Evolutionary conservation across 2,329 filamentous ascomycete genomes (phyloP).

Genomic region (Aspergillus alliaceus): DNA sequence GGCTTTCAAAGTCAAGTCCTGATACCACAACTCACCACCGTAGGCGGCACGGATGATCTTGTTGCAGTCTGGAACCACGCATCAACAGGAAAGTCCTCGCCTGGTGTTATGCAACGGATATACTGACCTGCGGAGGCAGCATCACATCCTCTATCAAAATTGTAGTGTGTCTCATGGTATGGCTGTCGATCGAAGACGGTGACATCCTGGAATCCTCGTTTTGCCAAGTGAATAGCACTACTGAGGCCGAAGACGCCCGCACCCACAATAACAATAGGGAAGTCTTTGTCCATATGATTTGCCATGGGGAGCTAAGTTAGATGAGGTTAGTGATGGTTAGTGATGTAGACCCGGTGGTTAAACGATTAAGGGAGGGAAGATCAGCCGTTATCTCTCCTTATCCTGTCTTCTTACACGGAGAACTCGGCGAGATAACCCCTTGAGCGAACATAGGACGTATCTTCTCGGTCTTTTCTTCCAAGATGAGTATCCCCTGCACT

Average conservation of each 20-base stretch:
- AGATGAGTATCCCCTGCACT: too few species aligned
- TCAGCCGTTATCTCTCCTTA: too few species aligned
- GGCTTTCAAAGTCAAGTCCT: conserved; percentile 47
- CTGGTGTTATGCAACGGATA: neutral
- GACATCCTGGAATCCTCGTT: conserved; percentile 48
- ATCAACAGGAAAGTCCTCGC: too few species aligned
- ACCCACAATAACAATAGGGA: conserved; percentile 42
- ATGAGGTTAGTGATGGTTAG: neutral
- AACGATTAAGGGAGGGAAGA: too few species aligned
- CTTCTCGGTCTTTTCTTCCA: too few species aligned
- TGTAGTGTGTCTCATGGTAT: conserved; percentile 43
- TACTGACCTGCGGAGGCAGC: conserved; percentile 43
- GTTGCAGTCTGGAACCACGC: conserved; percentile 39
- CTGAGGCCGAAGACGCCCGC: conserved; percentile 46
- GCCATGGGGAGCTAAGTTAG: neutral
- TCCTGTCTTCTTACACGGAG: too few species aligned
- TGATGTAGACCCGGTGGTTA: neutral
- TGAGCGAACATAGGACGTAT: too few species aligned
- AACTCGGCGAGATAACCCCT: too few species aligned
- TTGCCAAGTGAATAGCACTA: conserved; percentile 46
- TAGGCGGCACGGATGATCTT: conserved; percentile 48
- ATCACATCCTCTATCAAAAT: conserved; percentile 44
- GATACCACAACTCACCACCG: conserved; percentile 48
- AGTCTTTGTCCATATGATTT: neutral
- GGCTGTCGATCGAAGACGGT: conserved; percentile 52